Conservation (phyloP, 169 alveolate species). For the Plasmodium inui region DNA sequence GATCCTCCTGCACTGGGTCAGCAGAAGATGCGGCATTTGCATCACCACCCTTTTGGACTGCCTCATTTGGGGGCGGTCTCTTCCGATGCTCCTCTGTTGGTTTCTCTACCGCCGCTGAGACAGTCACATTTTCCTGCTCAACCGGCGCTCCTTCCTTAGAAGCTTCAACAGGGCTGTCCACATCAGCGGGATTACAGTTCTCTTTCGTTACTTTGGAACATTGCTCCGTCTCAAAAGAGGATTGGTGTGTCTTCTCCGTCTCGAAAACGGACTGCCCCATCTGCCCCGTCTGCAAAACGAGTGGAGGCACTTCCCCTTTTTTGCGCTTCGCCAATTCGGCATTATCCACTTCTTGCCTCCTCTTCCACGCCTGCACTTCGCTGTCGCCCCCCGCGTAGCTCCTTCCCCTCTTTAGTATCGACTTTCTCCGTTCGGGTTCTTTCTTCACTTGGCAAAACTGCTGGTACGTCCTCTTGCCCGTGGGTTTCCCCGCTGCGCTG, state of each 20-base stretch:
- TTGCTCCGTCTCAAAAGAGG: not conserved
- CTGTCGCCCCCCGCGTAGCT: not conserved
- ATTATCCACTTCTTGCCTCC: not conserved
- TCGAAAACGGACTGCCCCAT: too few species aligned
- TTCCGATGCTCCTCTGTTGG: not conserved
- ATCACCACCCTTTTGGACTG: not conserved
- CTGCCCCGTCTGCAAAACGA: not conserved
- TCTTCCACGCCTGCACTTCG: not conserved
- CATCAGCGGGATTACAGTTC: not conserved
- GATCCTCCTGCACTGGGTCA: not conserved
- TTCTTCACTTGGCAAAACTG: conserved; percentile 13
- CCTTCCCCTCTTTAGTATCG: conserved; percentile 1
- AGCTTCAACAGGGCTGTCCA: not conserved
- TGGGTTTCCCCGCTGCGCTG: not conserved
- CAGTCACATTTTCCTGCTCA: not conserved
- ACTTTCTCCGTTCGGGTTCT: not conserved
- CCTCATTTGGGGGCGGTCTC: not conserved
- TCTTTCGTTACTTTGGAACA: not conserved
- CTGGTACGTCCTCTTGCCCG: conserved; percentile 8
- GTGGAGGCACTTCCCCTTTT: not conserved
- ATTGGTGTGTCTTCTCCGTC: too few species aligned
- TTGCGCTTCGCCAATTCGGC: not conserved
- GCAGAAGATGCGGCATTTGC: not conserved
- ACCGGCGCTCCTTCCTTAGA: not conserved
- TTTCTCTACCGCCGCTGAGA: not conserved